Base-by-base conservation (phyloP, 768 basidiomycete species). In the Pholiota microspora region DNA sequence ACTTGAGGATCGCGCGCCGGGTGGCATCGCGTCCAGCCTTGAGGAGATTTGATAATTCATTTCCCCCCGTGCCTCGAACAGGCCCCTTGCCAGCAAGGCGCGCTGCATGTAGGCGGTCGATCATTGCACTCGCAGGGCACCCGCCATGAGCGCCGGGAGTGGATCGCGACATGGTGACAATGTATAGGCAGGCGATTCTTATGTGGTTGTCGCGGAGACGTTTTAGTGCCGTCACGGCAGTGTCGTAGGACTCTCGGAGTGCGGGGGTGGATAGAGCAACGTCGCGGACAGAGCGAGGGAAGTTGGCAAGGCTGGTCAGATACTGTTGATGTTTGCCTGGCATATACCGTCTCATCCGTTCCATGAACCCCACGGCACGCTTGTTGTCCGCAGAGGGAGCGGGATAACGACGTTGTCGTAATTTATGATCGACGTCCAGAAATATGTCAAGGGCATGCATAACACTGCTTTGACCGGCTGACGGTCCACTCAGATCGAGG, bases 301-400 rank as follows among this genome's bases (percentile, higher is more conserved):
- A 75, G 10, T 75, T 71, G 1, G 81, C 74, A 32, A 98, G 79
- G 62, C 85, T 81, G 21, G 72, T 69, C 51, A 98, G 81, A 73
- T 94, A 98, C 44, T 87, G 84, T 38, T 91, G 86, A 72, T 98
- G 96, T 51, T 81, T 82, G 12, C 89, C 88, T 0, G 96, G 95
- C 96, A 98, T 98, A 72, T 98, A 98, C 18, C 83, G 81, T 54
- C 91, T 75, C 94, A 97, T 97, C 45, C 92, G 81, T 54, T 89
- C 86, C 87, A 98, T 94, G 74, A 98, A 98, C 0, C 85, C 82
- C 32, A 82, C 91, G 35, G 78, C 88, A 62, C 69, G 80, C 71
- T 81, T 85, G 67, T 91, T 84, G 54, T 75, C 69, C 45, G 77
- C 70, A 50, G 90, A 85, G 50, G 93, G 79, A 21, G 81, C 72